Conservation (phyloP, 2,329 filamentous ascomycete genomes). For the Penicillium sp. region DNA sequence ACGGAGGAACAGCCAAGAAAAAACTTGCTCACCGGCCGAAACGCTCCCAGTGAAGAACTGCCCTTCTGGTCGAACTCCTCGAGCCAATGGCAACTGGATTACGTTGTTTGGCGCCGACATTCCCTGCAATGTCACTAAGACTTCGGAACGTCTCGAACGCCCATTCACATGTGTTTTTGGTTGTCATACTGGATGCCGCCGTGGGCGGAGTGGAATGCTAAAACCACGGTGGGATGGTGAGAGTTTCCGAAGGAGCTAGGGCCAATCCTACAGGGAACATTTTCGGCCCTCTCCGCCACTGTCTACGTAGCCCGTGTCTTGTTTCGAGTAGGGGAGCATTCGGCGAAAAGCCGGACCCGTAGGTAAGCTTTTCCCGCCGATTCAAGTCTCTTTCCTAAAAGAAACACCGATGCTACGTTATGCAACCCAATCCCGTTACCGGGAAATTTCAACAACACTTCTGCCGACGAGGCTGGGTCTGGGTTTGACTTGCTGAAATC, state of each 20-base stretch:
- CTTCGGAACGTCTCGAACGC: slow-evolving; percentile 17
- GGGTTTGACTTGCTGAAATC: slow-evolving; percentile 13
- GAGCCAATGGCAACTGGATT: background rate
- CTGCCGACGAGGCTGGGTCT: slow-evolving; percentile 6
- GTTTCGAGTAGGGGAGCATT: background rate
- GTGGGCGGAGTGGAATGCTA: slow-evolving; percentile 3
- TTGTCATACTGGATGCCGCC: slow-evolving; percentile 18
- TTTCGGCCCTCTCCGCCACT: background rate
- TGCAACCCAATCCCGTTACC: slow-evolving; percentile 25
- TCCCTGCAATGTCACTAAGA: slow-evolving; percentile 16
- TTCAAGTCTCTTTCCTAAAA: slow-evolving; percentile 21
- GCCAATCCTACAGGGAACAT: background rate
- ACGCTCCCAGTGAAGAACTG: slow-evolving; percentile 13
- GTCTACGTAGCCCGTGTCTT: slow-evolving; percentile 1
- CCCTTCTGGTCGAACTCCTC: slow-evolving; percentile 21
- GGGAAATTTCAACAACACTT: slow-evolving; percentile 19
- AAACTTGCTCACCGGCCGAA: slow-evolving; percentile 21
- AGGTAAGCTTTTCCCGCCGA: slow-evolving; percentile 16
- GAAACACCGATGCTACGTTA: slow-evolving; percentile 24
- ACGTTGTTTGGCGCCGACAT: background rate
- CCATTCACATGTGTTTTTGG: slow-evolving; percentile 21
- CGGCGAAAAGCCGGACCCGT: background rate
- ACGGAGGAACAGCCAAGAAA: slow-evolving; percentile 16
- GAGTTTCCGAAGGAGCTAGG: slow-evolving; percentile 1
- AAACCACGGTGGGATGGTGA: slow-evolving; percentile 15